phyloP scores from a whole-genome alignment of 2,329 filamentous ascomycete species.

The Xylaria sp. region DNA sequence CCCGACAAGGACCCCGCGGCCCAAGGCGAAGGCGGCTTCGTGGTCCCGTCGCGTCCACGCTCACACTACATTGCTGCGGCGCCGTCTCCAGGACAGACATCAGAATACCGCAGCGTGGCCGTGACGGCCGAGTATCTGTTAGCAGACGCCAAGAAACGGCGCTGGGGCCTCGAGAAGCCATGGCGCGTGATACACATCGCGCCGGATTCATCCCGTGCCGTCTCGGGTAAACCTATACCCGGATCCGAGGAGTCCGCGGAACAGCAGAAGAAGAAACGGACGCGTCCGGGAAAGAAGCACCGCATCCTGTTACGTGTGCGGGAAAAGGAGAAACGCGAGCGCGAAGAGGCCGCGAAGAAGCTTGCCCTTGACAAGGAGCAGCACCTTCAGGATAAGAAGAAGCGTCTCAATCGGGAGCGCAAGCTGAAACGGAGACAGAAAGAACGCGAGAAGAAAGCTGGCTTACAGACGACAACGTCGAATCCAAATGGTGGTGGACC shows the following conservation, averaged over 20 bases:
- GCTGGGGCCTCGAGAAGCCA: conserved; percentile 70
- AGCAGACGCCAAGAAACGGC: conserved; percentile 54
- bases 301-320: conserved; percentile 63
- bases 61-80: conserved; percentile 62
- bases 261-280: conserved; percentile 48
- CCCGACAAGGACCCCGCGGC: conserved; percentile 54
- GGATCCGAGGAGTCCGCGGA: conserved; percentile 1
- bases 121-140: conserved; percentile 65
- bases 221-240: not conserved
- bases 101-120: conserved; percentile 59
- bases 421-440: conserved; percentile 69
- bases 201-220: conserved; percentile 47
- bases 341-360: conserved; percentile 54
- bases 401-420: conserved; percentile 68
- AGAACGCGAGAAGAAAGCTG: conserved; percentile 65
- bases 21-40: conserved; percentile 54
- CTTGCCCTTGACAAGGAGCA: conserved; percentile 63
- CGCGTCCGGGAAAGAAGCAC: conserved; percentile 66
- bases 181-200: conserved; percentile 66
- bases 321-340: conserved; percentile 56
- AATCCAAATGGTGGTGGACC: conserved; percentile 39
- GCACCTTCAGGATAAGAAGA: conserved; percentile 69
- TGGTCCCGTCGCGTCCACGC: conserved; percentile 55
- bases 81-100: conserved; percentile 52
- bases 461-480: conserved; percentile 42